Evolutionary conservation across 2,329 filamentous ascomycete species (phyloP), one percentile per base, ranked within the genome.

Genomic region (Aspergillus spinulosporus): DNA sequence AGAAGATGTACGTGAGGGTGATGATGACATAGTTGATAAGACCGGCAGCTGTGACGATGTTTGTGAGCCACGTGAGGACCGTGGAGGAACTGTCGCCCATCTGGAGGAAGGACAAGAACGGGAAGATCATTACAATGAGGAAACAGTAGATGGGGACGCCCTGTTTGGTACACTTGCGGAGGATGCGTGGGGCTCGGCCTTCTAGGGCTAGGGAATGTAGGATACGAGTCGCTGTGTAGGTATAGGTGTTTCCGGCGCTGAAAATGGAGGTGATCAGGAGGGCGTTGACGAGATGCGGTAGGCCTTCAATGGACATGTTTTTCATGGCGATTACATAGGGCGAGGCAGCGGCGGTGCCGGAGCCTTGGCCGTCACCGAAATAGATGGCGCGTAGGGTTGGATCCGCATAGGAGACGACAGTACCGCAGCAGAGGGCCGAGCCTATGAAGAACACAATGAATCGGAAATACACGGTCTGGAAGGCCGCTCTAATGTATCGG

Each of bases 381-480:
- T 62, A 52, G 36, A 59, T 52, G 0, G 48, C 14, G 4, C 42
- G 28, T 1, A 64, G 59, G 5, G 78, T 76, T 0, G 74, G 64
- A 63, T 90, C 82, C 55, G 88, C 80, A 67, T 85, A 87, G 3
- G 89, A 79, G 40, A 90, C 80, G 21, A 89, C 69, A 50, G 89
- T 85, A 3, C 87, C 87, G 3, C 88, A 83, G 28, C 81, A 83
- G 4, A 92, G 78, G 0, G 87, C 84, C 1, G 88, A 88, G 1
- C 88, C 80, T 37, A 89, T 81, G 73, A 90, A 91, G 71, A 92
- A 91, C 8, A 82, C 74, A 0, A 85, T 85, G 44, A 92, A 77
- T 14, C 89, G 86, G 72, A 87, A 89, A 69, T 90, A 90, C 1
- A 91, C 86, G 52, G 86, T 83, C 57, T 89, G 88, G 72, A 86